Evolutionary conservation across 2,329 filamentous ascomycete genomes (phyloP), one percentile per base, ranked within the genome.

Genomic region (Talaromyces marneffei): DNA sequence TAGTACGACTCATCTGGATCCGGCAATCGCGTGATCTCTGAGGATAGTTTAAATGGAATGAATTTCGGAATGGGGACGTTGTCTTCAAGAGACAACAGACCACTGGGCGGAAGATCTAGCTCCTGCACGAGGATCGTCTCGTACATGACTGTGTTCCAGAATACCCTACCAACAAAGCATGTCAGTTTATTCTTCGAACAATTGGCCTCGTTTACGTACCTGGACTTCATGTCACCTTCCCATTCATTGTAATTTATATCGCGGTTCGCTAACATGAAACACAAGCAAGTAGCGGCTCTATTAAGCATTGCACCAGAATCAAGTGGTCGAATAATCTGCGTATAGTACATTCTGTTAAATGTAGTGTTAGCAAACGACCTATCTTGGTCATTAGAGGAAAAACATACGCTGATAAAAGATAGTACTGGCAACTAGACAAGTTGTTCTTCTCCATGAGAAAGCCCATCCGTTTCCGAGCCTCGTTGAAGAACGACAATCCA

Each of bases 91-190:
- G 79, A 76, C 16, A 78, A 74, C 39, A 84, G 73, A 5, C 80
- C 79, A 55, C 80, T 82, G 16, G 79, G 72, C 3, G 82, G 81
- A 8, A 84, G 73, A 63, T 81, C 77, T 10, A 83, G 71, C 63
- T 84, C 82, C 67, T 84, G 81, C 0, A 80, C 80, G 12, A 83
- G 77, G 57, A 84, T 81, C 1, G 80, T 82, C 65, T 84, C 81
- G 64, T 82, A 81, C 80, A 83, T 82, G 48, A 83, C 72, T 16
- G 79, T 80, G 61, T 79, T 82, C 82, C 82, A 84, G 64, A 82
- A 84, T 1, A 83, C 74, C 18, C 81, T 62, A 31, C 10, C 23
- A 25, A 29, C 18, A 16, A n/a, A 25, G 29, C 2, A 25, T 39
- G 37, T 62, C 46, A 62, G 60, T n/a, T 40, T 8, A 8, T 5